Percentiles rank a stretch among this genome's conserved stretches.
These are phyloP conservation scores for Lachnellula arida DNA, from an alignment of 2,329 filamentous ascomycete genomes.

Conservation along the genomic window DNA sequence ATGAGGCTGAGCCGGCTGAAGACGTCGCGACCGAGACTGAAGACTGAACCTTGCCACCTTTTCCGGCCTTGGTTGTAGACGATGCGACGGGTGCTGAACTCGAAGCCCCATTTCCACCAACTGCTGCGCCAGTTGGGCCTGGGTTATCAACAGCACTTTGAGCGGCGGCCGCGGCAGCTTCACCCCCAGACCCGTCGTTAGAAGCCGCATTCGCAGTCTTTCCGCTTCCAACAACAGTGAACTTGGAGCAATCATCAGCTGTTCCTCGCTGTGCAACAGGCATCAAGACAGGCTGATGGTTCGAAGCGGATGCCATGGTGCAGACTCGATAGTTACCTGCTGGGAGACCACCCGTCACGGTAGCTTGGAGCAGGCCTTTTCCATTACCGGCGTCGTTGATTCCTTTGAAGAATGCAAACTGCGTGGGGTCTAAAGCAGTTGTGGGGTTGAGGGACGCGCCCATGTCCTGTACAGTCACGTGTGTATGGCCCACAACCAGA, in stretches of 20 bases:
- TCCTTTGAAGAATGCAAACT: conserved; percentile 39
- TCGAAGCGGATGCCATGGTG: conserved; percentile 38
- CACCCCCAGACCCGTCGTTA: conserved; percentile 16
- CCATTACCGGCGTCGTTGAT: conserved; percentile 38
- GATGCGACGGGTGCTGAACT: not conserved
- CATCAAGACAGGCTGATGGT: conserved; percentile 42
- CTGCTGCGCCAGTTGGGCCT: conserved; percentile 14
- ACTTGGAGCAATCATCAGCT: conserved; percentile 42
- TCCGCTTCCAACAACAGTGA: conserved; percentile 33
- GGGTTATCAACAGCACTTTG: conserved; percentile 2
- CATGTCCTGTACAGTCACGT: conserved; percentile 37
- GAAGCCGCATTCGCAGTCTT: conserved; percentile 17
- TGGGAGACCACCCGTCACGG: conserved; percentile 37
- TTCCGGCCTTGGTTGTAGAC: conserved; percentile 2
- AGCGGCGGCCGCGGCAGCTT: conserved; percentile 14
- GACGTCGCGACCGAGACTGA: not conserved
- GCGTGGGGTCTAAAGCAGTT: conserved; percentile 28
- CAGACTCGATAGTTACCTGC: conserved; percentile 42
- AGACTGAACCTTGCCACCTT: not conserved
- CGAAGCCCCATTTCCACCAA: conserved; percentile 23
- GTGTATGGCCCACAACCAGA: conserved; percentile 35
- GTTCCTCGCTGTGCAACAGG: conserved; percentile 42
- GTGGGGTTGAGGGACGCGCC: conserved; percentile 31
- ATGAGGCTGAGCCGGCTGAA: not conserved
- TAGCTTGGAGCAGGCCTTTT: conserved; percentile 35